Base-by-base conservation (phyloP, 2,329 filamentous ascomycete species). In the Xylariaceae sp. region DNA sequence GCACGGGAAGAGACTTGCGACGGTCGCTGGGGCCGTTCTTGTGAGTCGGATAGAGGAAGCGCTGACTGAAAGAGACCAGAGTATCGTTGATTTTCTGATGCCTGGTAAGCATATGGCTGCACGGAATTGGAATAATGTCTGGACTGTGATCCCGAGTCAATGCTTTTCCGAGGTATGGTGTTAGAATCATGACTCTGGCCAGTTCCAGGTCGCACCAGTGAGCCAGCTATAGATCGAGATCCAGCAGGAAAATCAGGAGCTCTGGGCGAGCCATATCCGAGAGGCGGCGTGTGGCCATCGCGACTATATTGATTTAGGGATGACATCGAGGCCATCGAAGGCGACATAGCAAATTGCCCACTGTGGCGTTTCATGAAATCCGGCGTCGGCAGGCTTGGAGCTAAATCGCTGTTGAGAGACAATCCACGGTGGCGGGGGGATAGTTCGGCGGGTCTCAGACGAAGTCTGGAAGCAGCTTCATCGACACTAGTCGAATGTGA, bases 21-120 rank as follows among this genome's bases (percentile, higher is more conserved):
- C 10, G 76, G 77, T 45, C 74, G 69, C 55, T 68, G 71, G 57
- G 69, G 77, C 48, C 75, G 75, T 39, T 78, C 80, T 6, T 78
- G 75, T 1, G 75, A 77, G 59, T 95, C 89, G 1, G 85, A 80
- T 72, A 91, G 80, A 1, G 90, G 90, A 65, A 96, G 80, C 5
- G 90, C 90, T 1, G 90, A 95, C 53, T 89, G 89, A 72, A 96
- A 96, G 18, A 95, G 73, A 5, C 86, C 87, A 0, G 87, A 91
- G 60, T 81, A 86, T 39, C 85, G 83, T 36, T 76, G 75, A 31
- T 66, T 66, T 11, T 78, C 74, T 51, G 66, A 71, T 35, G 68
- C 64, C 47, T 68, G 71, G 51, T 74, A 70, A 55, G 69, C 72
- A 39, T 78, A 78, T 55, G 74, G 74, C 61, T 78, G 77, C 5